Evolutionary conservation across 169 alveolate genomes (phyloP), one percentile per base, ranked within the genome.

Genomic region (Plasmodium sp.): DNA sequence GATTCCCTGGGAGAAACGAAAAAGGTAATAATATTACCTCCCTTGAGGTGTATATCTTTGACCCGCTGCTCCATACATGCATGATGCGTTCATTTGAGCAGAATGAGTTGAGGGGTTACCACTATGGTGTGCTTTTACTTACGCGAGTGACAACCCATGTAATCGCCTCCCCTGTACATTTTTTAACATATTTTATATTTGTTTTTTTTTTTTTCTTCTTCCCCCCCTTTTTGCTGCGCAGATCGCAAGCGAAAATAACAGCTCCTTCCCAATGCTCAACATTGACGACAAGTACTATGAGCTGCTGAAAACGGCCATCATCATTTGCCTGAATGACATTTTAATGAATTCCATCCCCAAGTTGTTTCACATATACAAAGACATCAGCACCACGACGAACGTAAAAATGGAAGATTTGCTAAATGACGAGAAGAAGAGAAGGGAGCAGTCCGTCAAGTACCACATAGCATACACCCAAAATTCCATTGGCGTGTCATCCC

Each of bases 301-400:
- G 34, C 27, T 92, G 16, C 62, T 92, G 2, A 92, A 92, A 92
- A 82, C 95, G 3, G 84, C 95, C 81, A 92, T 92, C 74, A 79
- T 82, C 5, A 92, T 92, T 33, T 92, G 95, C 77, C 62, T 92
- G 36, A 92, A 81, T 10, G 95, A 92, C 81, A 81, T 92, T 31
- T 73, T 92, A 22, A 92, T 92, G 95, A 92, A 92, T 43, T 92
- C 75, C 36, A 92, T 92, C 31, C 95, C 95, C 7, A 81, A 82
- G 62, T 74, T 92, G 31, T 92, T 92, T 79, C 83, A 88, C 7
- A 5, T 88, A 58, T 79, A 88, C 58, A 75, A 51, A 73, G 56
- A 79, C 41, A 41, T 88, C 31, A 88, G 31, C 33, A 43, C 45
- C 34, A 34, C 62, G 33, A 73, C 74, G 39, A 74, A 92, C 79